Conservation (phyloP, 2,329 filamentous ascomycete genomes). For the Trichoderma hamatum region DNA sequence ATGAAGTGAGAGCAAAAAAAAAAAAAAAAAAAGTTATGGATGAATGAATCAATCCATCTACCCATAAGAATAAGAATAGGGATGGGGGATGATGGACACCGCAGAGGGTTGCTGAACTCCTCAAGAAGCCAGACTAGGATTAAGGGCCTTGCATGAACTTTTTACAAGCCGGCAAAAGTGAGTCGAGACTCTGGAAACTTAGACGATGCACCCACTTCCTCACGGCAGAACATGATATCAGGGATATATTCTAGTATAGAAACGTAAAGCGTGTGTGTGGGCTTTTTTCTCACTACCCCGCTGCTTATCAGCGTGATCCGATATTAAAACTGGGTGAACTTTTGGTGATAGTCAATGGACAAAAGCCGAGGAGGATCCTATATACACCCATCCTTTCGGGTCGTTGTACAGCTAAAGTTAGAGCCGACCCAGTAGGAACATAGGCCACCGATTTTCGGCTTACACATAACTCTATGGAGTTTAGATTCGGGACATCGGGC, state of each 20-base stretch:
- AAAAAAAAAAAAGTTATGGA: too few species aligned
- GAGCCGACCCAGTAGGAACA: too few species aligned
- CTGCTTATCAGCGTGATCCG: background rate
- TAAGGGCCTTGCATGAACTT: background rate
- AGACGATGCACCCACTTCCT: background rate
- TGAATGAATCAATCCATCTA: background rate
- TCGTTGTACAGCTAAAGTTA: too few species aligned
- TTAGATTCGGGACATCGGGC: background rate
- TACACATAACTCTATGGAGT: background rate
- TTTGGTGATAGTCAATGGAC: background rate
- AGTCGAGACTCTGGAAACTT: background rate
- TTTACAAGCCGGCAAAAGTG: background rate
- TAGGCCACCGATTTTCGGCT: too few species aligned
- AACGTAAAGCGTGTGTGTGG: background rate
- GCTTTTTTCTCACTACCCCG: background rate
- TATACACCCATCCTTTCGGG: too few species aligned
- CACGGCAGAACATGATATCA: too few species aligned
- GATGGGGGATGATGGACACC: background rate
- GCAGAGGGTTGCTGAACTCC: background rate
- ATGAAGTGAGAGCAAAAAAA: background rate
- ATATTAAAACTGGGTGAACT: too few species aligned
- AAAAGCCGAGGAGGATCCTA: too few species aligned
- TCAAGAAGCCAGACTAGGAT: background rate
- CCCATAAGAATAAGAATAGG: background rate
- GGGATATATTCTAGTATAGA: background rate